Base-by-base conservation (phyloP, 2,329 filamentous ascomycete genomes). In the Penicillium sp. region DNA sequence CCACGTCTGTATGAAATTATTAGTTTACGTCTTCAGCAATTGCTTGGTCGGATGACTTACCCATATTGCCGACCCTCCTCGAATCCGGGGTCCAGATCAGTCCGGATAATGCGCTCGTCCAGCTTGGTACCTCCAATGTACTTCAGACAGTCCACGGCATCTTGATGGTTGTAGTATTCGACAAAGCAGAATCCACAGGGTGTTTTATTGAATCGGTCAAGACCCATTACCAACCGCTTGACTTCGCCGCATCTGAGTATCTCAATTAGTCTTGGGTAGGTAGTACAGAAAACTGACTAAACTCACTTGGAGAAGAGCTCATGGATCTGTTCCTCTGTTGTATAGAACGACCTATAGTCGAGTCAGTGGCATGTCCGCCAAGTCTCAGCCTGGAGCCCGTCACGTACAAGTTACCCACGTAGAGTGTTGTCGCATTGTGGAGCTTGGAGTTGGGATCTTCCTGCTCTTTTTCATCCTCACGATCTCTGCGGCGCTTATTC, bases 181-280 rank as follows among this genome's bases (percentile, higher is more conserved):
- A 99, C 95, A 72, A 99, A 99, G 82, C 95, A 99, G 82, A 99
- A 99, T 42, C 95, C 95, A 77, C 95, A 99, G 1, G 95, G 95
- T 0, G 95, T 99, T 81, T 99, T 99, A 77, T 90, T 90, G 81
- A 95, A 96, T 56, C 95, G 89, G 74, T 99, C 95, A 52, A 99
- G 86, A 49, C 95, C 95, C 95, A 99, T 99, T 64, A 99, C 87
- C 48, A 99, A 86, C 27, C 95, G 90, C 79, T 99, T 99, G 78
- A 99, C 96, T 80, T 98, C 95, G 69, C 95, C 95, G 76, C 92
- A 88, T 73, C 83, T 86, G 53, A 29, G 58, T 21, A 33, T 46
- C 43, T 19, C 31, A 37, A 43, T 71, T 56, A 62, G 31, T 2
- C 3, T 24, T 13, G n/a, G 26, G 11, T 22, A 26, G 33, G 19